Evolutionary conservation across 345 rosid species (phyloP).

Genomic region (Gossypium sturtianum): DNA sequence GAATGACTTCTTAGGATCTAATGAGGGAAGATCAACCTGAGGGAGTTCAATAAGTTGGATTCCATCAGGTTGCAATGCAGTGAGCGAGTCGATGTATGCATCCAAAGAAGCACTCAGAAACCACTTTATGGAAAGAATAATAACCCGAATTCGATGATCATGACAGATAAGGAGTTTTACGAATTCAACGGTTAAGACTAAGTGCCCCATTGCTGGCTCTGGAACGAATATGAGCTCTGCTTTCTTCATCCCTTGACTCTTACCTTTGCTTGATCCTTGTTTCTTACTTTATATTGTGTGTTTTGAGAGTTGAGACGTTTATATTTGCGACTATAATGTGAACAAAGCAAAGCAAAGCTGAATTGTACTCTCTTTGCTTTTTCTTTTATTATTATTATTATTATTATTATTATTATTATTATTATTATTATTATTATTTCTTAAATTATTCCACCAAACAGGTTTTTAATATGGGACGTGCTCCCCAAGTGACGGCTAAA

Average conservation of each 20-base stretch:
- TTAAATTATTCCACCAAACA: no score
- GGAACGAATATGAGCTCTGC: constrained; percentile 34
- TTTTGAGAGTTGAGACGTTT: no score
- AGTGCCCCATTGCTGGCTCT: constrained; percentile 33
- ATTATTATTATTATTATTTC: no score
- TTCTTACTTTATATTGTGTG: no score
- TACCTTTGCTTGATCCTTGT: background rate
- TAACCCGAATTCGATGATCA: constrained; percentile 27
- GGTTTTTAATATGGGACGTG: no score
- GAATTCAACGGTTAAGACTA: constrained; percentile 39
- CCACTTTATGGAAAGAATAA: constrained; percentile 22
- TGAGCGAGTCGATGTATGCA: constrained; percentile 9
- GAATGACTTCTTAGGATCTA: constrained; percentile 13
- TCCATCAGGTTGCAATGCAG: constrained; percentile 19
- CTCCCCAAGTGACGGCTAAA: no score
- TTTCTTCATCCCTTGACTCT: constrained; percentile 19
- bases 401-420: no score
- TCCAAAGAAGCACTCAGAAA: background rate
- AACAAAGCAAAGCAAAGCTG: no score
- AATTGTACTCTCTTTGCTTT: no score
- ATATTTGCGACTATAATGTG: no score
- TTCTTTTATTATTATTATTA: no score
- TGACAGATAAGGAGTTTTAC: constrained; percentile 35
- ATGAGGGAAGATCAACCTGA: constrained; percentile 18
- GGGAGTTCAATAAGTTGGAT: constrained; percentile 32